Evolutionary conservation across 345 rosid genomes (phyloP), one percentile per base, ranked within the genome.

Genomic region (Populus tremula): DNA sequence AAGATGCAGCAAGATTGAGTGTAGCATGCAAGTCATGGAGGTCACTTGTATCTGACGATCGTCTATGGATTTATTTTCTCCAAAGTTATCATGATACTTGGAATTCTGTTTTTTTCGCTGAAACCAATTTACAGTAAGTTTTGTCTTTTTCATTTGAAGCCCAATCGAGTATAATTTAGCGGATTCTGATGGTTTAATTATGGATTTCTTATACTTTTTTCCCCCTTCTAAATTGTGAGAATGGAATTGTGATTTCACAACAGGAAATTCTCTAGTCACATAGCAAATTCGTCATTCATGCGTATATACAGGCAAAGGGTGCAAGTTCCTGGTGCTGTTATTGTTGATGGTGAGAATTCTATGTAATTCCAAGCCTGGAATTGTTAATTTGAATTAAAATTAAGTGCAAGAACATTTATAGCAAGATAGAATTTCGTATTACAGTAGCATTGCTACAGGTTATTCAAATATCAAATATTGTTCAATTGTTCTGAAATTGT

Each of bases 81-180:
- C 91, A 81, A 75, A 76, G 80, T 49, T 74, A 50, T 9, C 85
- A 63, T 13, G 86, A 85, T 43, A 76, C 88, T 2, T 80, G 88
- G 89, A 91, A 90, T 73, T 90, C 92, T 47, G 74, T 86, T 68
- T 87, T 87, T 90, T 93, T 95, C 80, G 88, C 94, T 1, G 98
- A 92, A 71, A 85, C 88, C 4, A 49, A 84, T 76, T 81, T 95
- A 78, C 83, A 73, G 98, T 92, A 38, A 78, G 90, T 75, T 12
- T 8, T 53, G 23, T 31, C 3, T 17, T 33, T 49, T 20, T 78
- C 5, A 3, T 8, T n/a, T 27, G 16, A 45, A 13, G 49, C 49
- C 14, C 49, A 45, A 45, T 45, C 17, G 14, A 45, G 49, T 45
- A 45, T 12, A 45, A 13, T 45, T 45, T 45, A 45, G 11, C 16